These are phyloP conservation scores for Capsicum pubescens DNA, from an alignment of 257 asterid genomes.

Conservation along the genomic window DNA sequence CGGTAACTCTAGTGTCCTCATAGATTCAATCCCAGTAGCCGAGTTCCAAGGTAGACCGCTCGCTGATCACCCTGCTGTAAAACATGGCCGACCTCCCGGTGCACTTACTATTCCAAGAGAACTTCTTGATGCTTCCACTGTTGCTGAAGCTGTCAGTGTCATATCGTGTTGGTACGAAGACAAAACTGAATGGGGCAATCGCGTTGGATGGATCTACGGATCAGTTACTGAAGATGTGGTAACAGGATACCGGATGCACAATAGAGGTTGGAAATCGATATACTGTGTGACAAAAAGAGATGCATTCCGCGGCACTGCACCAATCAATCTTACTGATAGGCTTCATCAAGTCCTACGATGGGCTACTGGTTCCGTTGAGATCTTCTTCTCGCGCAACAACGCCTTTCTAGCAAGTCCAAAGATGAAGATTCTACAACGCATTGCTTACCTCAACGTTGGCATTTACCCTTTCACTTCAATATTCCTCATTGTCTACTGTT, in stretches of 20 bases:
- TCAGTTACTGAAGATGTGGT: slow-evolving; percentile 90
- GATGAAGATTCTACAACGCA: slow-evolving; percentile 73
- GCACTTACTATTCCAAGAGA: slow-evolving; percentile 75
- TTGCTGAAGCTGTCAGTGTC: slow-evolving; percentile 87
- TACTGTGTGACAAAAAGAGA: slow-evolving; percentile 87
- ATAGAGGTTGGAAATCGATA: slow-evolving; percentile 83
- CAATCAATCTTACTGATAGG: slow-evolving; percentile 81
- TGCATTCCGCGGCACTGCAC: slow-evolving; percentile 92
- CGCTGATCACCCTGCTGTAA: slow-evolving; percentile 83
- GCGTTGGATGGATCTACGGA: slow-evolving; percentile 94
- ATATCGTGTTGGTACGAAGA: slow-evolving; percentile 93
- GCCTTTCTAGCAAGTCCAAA: slow-evolving; percentile 74
- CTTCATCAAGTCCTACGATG: slow-evolving; percentile 92
- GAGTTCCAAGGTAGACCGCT: slow-evolving; percentile 90
- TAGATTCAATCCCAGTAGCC: slow-evolving; percentile 81
- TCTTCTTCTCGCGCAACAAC: slow-evolving; percentile 83
- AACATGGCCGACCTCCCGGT: slow-evolving; percentile 83
- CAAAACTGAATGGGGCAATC: slow-evolving; percentile 89
- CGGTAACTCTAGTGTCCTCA: slow-evolving; percentile 73
- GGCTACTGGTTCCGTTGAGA: slow-evolving; percentile 93
- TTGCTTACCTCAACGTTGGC: slow-evolving; percentile 84
- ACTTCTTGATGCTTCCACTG: slow-evolving; percentile 80
- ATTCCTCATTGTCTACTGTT: slow-evolving; percentile 83
- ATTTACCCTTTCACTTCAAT: slow-evolving; percentile 83
- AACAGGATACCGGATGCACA: slow-evolving; percentile 89